phyloP scores from a whole-genome alignment of 2,329 filamentous ascomycete genomes.

The Scedosporium dehoogii region DNA sequence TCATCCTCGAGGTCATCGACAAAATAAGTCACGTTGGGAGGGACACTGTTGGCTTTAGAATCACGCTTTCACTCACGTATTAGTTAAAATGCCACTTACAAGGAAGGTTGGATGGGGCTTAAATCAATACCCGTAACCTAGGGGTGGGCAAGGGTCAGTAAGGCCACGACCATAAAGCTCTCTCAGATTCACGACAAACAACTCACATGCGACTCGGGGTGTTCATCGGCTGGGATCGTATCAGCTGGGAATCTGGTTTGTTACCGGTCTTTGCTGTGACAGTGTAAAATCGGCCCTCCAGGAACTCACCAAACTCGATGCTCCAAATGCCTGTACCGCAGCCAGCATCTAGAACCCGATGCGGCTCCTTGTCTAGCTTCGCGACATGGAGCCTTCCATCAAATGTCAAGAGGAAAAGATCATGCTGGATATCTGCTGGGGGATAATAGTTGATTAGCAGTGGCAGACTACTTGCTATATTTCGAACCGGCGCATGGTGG shows the following conservation, averaged over 20 bases:
- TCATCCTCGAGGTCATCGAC: conserved; percentile 30
- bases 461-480: not conserved
- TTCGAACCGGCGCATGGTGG: not conserved
- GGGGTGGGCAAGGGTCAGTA: too few species aligned
- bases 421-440: conserved; percentile 17
- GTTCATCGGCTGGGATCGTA: conserved; percentile 12
- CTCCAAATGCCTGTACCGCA: conserved; percentile 23
- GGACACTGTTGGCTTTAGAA: conserved; percentile 22
- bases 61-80: not conserved
- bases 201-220: conserved; percentile 17
- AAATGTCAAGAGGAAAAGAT: conserved; percentile 17
- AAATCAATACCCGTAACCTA: conserved; percentile 29
- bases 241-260: not conserved
- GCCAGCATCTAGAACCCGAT: conserved; percentile 19
- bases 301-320: conserved; percentile 18
- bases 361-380: conserved; percentile 9
- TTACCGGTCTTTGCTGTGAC: not conserved
- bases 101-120: conserved; percentile 28
- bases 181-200: too few species aligned
- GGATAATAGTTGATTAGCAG: not conserved
- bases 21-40: conserved; percentile 38
- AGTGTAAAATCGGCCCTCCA: not conserved
- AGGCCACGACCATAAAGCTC: too few species aligned
- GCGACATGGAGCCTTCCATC: conserved; percentile 15
- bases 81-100: conserved; percentile 14